Evolutionary conservation across 1,139 yeast genomes (phyloP), one percentile per base, ranked within the genome.

Genomic region (Kazachstania sp.): DNA sequence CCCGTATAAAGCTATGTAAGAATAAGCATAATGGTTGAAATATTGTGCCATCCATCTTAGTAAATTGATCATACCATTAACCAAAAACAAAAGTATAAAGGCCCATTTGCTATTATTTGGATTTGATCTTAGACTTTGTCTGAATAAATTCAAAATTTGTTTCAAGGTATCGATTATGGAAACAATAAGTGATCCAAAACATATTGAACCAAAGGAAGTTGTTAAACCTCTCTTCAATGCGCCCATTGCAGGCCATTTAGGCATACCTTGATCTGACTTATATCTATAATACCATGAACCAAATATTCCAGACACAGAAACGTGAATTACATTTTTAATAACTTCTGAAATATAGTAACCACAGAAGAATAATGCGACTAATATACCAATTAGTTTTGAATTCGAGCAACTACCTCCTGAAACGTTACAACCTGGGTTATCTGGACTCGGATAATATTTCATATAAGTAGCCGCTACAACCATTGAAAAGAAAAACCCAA

Each of bases 241-340:
- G 5, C 95, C 90, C 48, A 80, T 66, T 1, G 95, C 94, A 9
- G 95, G 95, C 70, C 78, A 77, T 56, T 68, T 75, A 34, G 95
- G 95, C 71, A 82, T 73, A 4, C 95, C 95, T 59, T 83, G 85
- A 60, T 83, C 90, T 1, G 88, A 77, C 53, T 74, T 75, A 41
- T 86, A 77, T 62, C 85, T 72, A 64, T 84, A 88, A 67, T 86
- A 88, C 96, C 97, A 88, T 4, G 94, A 78, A 19, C 97, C 97
- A 63, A 78, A 90, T 34, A 88, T 79, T 32, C 96, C 96, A 23
- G 92, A 75, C 49, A 87, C 81, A 1, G 92, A 81, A 37, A 84
- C 85, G 61, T 90, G 95, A 47, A 88, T 81, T n/a, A 86, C 77
- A 59, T 85, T 87, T 68, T 81, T 81, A 53, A 86, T 73, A 28